Evolutionary conservation across 257 asterid genomes (phyloP), one percentile per base, ranked within the genome.

Genomic region (Przewalskia tangutica): DNA sequence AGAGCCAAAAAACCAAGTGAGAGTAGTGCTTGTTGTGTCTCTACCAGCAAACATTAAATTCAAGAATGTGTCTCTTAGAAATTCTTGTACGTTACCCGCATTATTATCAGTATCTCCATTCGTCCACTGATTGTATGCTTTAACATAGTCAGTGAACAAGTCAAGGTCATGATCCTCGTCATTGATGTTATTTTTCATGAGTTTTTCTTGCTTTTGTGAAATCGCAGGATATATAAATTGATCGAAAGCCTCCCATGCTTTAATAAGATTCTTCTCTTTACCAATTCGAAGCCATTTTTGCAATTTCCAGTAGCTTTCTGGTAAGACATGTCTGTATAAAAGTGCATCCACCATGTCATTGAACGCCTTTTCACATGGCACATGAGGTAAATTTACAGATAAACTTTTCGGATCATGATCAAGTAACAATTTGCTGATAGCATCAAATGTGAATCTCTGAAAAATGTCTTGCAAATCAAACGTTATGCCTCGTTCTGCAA

Each of bases 21-120:
- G 82, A 5, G 18, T 8, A 16, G 82, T 0, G 17, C 82, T 80
- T 32, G 82, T 65, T 2, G 51, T 64, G 12, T 80, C 83, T 63
- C 83, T 80, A 5, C 83, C 83, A 27, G 83, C 83, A 3, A 80
- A 80, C 18, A 80, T 80, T 44, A 80, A 62, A 62, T 53, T 79
- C 46, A 79, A 44, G 50, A 60, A 23, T 7, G 75, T 79, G 44
- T 79, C 82, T 40, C 82, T 60, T 3, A 79, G 16, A 20, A 79
- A 79, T n/a, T n/a, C 2, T 48, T 17, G 20, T 44, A 17, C 4
- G 17, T 36, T 38, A 59, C 42, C 71, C 16, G 23, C 8, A 17
- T 27, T 2, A 13, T 63, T 63, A 11, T 62, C 6, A 27, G 32
- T 27, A 27, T 44, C 18, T 38, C 6, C 68, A 12, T n/a, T 34